Base-by-base conservation (phyloP, 2,329 filamentous ascomycete species). In the Claviceps capensis region DNA sequence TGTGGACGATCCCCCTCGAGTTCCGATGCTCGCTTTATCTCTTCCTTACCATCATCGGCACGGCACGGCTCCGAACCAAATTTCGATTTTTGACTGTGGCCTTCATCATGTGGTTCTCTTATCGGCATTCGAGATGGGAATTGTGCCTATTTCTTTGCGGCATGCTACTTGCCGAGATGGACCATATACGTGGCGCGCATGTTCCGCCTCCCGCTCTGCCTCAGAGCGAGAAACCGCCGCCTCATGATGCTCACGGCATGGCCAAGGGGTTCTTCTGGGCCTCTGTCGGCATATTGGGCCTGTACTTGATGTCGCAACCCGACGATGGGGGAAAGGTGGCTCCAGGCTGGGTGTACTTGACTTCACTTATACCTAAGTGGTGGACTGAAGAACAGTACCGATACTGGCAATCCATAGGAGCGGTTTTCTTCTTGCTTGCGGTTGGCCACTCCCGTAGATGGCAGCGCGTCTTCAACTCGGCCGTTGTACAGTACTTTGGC, bases 1-100 rank as follows among this genome's bases (percentile, higher is more conserved):
- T 82, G 23, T 82, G 79, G 79, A 82, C 79, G 5, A 81, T 82
- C 44, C 78, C 79, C 2, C 72, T 80, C 47, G 79, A 82, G 61
- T 80, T 78, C 59, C 70, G 75, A 54, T 77, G 74, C 61, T 79
- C 76, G 2, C 72, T 82, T 61, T 69, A 77, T 53, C 69, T 82
- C 9, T 82, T 81, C 61, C 63, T 81, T 7, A 68, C 71, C 13
- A 63, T 79, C 22, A 54, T 79, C 4, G 77, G 70, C 19, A 70
- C 74, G 9, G 73, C 74, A 5, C 67, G 73, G 26, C 60, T 79
- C 36, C 68, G 69, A 40, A 69, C 65, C 11, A 53, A 53, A 22
- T 57, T 71, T 45, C 68, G 79, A 19, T 65, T 75, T 34, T 54
- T 69, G 22, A 66, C 68, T n/a, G 59, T 80, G 13, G 60, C 57